Percentiles rank a stretch among this genome's conserved stretches.
Evolutionary conservation across 2,329 filamentous ascomycete species (phyloP).

Genomic region (Claviceps fusiformis): DNA sequence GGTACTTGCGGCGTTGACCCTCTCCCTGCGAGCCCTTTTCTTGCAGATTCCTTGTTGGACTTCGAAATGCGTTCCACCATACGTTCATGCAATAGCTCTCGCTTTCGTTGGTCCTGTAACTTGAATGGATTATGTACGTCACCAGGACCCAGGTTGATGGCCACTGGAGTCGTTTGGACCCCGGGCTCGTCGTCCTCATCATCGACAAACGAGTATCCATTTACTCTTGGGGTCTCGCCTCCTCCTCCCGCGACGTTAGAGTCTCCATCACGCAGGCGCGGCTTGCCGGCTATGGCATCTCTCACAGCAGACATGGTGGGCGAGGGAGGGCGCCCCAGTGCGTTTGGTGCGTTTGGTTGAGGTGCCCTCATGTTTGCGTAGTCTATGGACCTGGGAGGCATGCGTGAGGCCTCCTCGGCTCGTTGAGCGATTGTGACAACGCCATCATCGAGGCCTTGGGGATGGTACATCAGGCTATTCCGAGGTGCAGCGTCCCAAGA

Average conservation of each 20-base stretch:
- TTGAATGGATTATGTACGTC: slow-evolving; percentile 67
- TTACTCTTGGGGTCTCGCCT: slow-evolving; percentile 75
- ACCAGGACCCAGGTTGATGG: slow-evolving; percentile 44
- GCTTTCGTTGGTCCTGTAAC: slow-evolving; percentile 56
- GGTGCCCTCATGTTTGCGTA: slow-evolving; percentile 77
- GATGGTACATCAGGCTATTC: slow-evolving; percentile 79
- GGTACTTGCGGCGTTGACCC: slow-evolving; percentile 50
- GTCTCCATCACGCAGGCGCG: slow-evolving; percentile 49
- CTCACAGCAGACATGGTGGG: slow-evolving; percentile 75
- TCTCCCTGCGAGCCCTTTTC: slow-evolving; percentile 46
- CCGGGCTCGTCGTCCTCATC: slow-evolving; percentile 46
- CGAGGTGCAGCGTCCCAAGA: slow-evolving; percentile 61
- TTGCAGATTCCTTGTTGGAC: slow-evolving; percentile 51
- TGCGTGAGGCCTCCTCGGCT: slow-evolving; percentile 56
- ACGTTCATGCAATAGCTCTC: slow-evolving; percentile 71
- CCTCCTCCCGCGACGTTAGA: slow-evolving; percentile 40
- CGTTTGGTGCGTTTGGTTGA: slow-evolving; percentile 26
- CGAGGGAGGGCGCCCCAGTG: slow-evolving; percentile 49
- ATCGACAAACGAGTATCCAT: slow-evolving; percentile 89
- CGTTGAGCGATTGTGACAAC: slow-evolving; percentile 51
- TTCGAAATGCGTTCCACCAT: slow-evolving; percentile 75
- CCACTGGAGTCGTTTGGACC: slow-evolving; percentile 14
- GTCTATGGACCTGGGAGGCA: slow-evolving; percentile 62
- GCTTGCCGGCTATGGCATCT: slow-evolving; percentile 67
- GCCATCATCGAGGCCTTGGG: slow-evolving; percentile 48